These are phyloP conservation scores for Acaromyces ingoldii DNA, from an alignment of 1,284 basidiomycete species.

Conservation along the genomic window DNA sequence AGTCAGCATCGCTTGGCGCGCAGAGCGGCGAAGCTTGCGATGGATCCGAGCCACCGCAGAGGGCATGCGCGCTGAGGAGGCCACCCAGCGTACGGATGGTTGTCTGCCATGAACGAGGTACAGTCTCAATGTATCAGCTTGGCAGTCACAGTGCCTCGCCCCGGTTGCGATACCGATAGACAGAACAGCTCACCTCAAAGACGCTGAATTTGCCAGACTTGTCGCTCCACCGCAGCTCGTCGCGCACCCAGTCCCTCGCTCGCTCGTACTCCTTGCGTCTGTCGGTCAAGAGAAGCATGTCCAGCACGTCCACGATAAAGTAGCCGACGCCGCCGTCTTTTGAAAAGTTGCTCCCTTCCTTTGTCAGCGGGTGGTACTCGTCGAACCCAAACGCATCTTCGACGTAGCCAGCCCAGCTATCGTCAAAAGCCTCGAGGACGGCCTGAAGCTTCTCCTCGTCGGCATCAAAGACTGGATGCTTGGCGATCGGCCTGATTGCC, in stretches of 20 bases:
- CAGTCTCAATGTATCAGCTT: too few relatives aligned
- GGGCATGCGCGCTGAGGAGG: slow-evolving; percentile 64
- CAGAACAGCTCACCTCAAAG: slow-evolving; percentile 67
- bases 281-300: slow-evolving; percentile 81
- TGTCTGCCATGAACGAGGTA: slow-evolving; percentile 57
- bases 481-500: too few relatives aligned
- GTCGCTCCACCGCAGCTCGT: slow-evolving; percentile 65
- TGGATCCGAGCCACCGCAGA: slow-evolving; percentile 37
- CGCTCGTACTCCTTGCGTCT: slow-evolving; percentile 71
- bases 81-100: slow-evolving; percentile 78
- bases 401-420: slow-evolving; percentile 45
- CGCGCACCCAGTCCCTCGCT: slow-evolving; percentile 72
- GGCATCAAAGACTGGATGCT: too few relatives aligned
- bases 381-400: slow-evolving; percentile 47
- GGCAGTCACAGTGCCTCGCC: too few relatives aligned
- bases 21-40: slow-evolving; percentile 16
- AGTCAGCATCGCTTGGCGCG: slow-evolving; percentile 21
- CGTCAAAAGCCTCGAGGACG: slow-evolving; percentile 36
- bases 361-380: slow-evolving; percentile 46
- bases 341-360: slow-evolving; percentile 37
- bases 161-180: too few relatives aligned
- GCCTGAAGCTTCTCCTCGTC: slow-evolving; percentile 27
- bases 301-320: slow-evolving; percentile 55
- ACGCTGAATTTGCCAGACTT: slow-evolving; percentile 77
- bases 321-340: slow-evolving; percentile 40